Percentiles rank a stretch among this genome's conserved stretches.
Evolutionary conservation across 202 grass and related monocot genomes (phyloP).

Genomic region (Schoenoplectus tabernaemontani): DNA sequence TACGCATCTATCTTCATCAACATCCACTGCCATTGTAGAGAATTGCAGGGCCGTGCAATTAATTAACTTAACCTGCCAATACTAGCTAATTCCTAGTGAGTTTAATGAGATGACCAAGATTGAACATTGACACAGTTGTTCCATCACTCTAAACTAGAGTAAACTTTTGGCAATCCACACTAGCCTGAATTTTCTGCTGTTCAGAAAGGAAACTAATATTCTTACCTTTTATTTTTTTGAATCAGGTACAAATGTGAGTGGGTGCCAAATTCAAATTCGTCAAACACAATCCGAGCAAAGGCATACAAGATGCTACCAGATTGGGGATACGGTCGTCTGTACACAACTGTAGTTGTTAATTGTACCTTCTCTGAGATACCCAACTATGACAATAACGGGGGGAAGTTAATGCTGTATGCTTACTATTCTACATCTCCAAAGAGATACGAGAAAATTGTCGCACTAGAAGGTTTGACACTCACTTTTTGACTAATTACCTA

Average conservation of each 20-base stretch:
- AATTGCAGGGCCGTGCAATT: background rate
- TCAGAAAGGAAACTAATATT: background rate
- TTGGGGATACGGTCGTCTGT: constrained; percentile 96
- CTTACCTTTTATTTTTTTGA: background rate
- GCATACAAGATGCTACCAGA: constrained; percentile 95
- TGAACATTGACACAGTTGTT: background rate
- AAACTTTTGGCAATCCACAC: background rate
- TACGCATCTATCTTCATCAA: background rate
- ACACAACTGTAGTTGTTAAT: constrained; percentile 90
- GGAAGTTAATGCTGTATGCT: constrained; percentile 56
- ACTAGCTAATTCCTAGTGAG: background rate
- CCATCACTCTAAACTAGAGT: background rate
- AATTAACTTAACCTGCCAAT: background rate
- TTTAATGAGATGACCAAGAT: background rate
- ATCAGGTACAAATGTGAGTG: constrained; percentile 56
- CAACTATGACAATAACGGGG: constrained; percentile 66
- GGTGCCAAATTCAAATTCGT: constrained; percentile 27
- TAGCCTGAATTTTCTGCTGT: background rate
- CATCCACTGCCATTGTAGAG: background rate
- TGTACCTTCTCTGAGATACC: constrained; percentile 69
- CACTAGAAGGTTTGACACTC: constrained; percentile 32
- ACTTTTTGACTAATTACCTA: background rate
- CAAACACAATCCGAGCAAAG: constrained; percentile 38
- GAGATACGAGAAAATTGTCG: constrained; percentile 53
- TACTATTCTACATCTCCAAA: constrained; percentile 38